Evolutionary conservation across 176 grass and related monocot species (phyloP), one percentile per base, ranked within the genome.

Genomic region (Bromus sterilis): DNA sequence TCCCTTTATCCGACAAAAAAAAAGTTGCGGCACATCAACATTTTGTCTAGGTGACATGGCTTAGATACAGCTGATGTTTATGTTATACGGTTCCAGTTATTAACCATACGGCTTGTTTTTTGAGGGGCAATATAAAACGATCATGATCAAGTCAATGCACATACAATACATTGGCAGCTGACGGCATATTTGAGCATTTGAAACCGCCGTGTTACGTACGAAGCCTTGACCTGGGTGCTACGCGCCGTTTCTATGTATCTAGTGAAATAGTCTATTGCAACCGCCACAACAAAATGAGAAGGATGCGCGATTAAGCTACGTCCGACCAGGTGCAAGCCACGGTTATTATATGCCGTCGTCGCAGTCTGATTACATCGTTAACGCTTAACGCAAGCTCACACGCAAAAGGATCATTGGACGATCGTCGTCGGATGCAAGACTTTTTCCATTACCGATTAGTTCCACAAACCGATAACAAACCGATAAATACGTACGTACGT

Each of bases 321-420:
- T 11, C 9, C 9, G 13, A 37, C 64, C 20, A 28, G 57, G 39
- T 53, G 63, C 63, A 36, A n/a, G 31, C 18, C 33, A 63, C 7
- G 31, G 42, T 61, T 61, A 30, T 6, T 44, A 29, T 34, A 68
- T 25, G 11, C 7, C 35, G 23, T 18, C 20, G 79, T 82, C 73
- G 24, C 73, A 25, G 15, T 82, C 79, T 2, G 64, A 53, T 63
- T 71, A 70, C 85, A 41, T 82, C 64, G 16, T 39, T 62, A 51
- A 3, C 30, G 37, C 16, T 39, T 62, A 51, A 3, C 30, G 37
- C 16, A 30, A 41, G 6, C 31, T 77, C 31, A 49, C 72, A 77
- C 18, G 64, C 2, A 82, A 14, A 12, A 24, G 28, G 57, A 21
- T 80, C 23, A 65, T 74, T 76, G 10, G 16, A n/a, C n/a, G n/a